Conservation (phyloP, 73 alveolate genomes). For the Paramecium pentaurelia region DNA sequence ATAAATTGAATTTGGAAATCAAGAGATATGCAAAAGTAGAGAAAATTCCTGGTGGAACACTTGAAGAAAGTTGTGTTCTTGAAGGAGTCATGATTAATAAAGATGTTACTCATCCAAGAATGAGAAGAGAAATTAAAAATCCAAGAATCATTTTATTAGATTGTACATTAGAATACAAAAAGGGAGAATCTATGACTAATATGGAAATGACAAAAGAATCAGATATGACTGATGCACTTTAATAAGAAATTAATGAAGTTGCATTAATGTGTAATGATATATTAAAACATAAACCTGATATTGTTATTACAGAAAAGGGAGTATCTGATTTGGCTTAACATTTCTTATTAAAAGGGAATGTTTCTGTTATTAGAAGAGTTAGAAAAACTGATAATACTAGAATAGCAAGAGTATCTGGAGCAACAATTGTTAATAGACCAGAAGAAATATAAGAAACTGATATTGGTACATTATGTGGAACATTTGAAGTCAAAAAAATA, state of each 20-base stretch:
- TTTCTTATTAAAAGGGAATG: constrained; percentile 66
- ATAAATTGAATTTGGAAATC: constrained; percentile 77
- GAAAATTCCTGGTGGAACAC: constrained; percentile 85
- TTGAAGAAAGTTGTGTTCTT: constrained; percentile 78
- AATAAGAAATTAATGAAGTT: constrained; percentile 94
- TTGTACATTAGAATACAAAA: constrained; percentile 98
- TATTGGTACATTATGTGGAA: constrained; percentile 93
- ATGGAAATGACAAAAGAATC: constrained; percentile 97
- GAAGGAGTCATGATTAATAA: constrained; percentile 99
- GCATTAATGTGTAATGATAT: constrained; percentile 93
- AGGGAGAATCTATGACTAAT: constrained; percentile 98
- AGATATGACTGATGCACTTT: constrained; percentile 92
- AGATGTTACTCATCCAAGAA: constrained; percentile 99
- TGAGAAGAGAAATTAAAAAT: constrained; percentile 92
- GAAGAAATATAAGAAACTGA: constrained; percentile 90
- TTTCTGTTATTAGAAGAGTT: constrained; percentile 93
- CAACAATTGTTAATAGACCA: constrained; percentile 94
- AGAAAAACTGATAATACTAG: constrained; percentile 97
- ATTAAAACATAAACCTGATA: constrained; percentile 91
- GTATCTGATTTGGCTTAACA: constrained; percentile 82
- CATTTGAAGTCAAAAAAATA: constrained; percentile 89
- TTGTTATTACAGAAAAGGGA: constrained; percentile 99
- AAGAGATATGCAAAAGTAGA: constrained; percentile 89
- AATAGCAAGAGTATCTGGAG: constrained; percentile 91
- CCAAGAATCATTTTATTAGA: constrained; percentile 98